Conservation (phyloP, 202 grass and related monocot species). For the Alloteropsis angusta region DNA sequence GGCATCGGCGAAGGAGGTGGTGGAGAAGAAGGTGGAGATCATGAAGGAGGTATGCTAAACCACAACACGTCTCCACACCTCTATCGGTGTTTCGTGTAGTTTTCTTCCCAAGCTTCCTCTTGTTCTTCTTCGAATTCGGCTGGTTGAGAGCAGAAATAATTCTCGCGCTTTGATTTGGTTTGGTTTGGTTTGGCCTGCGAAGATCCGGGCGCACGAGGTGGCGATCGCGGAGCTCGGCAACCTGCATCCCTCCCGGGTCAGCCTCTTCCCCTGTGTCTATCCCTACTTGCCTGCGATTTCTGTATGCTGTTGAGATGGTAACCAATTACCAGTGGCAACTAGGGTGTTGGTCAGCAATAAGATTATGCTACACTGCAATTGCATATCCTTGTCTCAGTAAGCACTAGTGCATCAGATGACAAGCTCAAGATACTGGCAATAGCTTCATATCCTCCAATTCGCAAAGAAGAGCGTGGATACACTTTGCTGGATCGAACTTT, state of each 20-base stretch:
- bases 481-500: background rate
- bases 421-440: background rate
- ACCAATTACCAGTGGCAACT: background rate
- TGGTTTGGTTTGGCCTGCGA: background rate
- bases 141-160: background rate
- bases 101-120: background rate
- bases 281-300: background rate
- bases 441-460: background rate
- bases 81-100: background rate
- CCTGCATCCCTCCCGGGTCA: constrained; percentile 44
- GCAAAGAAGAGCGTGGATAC: background rate
- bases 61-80: background rate
- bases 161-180: background rate
- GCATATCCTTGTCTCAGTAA: background rate
- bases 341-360: background rate
- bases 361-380: background rate
- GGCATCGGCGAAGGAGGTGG: background rate
- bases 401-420: background rate
- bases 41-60: constrained; percentile 35
- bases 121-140: background rate
- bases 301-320: background rate
- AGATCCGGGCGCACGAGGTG: constrained; percentile 63
- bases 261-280: background rate
- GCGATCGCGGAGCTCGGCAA: constrained; percentile 63
- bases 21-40: constrained; percentile 39